These are phyloP conservation scores for Tripidium arundinaceum DNA, from an alignment of 202 grass and related monocot genomes.

Conservation along the genomic window DNA sequence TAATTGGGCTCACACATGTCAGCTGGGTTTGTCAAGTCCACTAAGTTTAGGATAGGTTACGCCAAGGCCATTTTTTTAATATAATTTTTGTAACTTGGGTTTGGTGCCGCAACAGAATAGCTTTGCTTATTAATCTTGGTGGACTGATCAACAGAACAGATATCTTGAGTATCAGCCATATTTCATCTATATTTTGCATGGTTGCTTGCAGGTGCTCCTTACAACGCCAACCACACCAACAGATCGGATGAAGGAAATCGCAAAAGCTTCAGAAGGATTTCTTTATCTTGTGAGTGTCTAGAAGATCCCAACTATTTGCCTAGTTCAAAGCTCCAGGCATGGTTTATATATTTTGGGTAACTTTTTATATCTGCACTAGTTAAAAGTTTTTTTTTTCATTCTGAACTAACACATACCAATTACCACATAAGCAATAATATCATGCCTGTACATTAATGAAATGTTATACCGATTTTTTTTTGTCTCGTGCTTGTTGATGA, in stretches of 20 bases:
- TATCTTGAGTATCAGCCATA: slow-evolving; percentile 1
- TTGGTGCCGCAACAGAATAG: background rate
- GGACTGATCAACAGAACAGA: background rate
- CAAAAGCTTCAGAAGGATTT: slow-evolving; percentile 56
- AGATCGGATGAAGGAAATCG: slow-evolving; percentile 38
- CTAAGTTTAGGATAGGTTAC: background rate
- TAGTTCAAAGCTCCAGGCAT: background rate
- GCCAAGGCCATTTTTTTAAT: background rate
- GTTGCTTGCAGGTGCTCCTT: slow-evolving; percentile 30
- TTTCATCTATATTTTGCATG: background rate
- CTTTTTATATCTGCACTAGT: background rate
- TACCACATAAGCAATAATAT: background rate
- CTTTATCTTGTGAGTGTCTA: slow-evolving; percentile 47
- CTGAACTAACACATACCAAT: background rate
- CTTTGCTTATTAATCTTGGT: background rate
- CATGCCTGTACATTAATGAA: background rate
- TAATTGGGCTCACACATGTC: background rate
- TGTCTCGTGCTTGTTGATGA: background rate
- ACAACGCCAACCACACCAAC: slow-evolving; percentile 41
- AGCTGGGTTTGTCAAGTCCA: background rate
- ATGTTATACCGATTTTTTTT: background rate
- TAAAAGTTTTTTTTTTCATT: background rate
- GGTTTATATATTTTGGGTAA: background rate
- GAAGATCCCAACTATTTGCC: background rate
- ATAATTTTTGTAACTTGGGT: background rate